Conservation (phyloP, 2,329 filamentous ascomycete genomes). For the Aspergillus aculeatinus region DNA sequence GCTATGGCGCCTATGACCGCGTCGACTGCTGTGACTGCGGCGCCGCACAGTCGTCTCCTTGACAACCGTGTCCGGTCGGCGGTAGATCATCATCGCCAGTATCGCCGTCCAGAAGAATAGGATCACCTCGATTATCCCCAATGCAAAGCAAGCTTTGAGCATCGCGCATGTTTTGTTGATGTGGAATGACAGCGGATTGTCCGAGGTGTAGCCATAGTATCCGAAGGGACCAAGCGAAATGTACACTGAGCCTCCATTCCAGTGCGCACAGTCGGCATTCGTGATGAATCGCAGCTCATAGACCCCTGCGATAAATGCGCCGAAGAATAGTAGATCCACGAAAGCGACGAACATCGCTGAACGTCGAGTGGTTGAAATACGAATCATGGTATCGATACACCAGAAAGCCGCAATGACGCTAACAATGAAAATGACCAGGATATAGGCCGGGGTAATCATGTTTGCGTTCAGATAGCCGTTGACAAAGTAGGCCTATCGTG, state of each 20-base stretch:
- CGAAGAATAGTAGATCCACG: slow-evolving; percentile 62
- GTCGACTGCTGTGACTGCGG: slow-evolving; percentile 37
- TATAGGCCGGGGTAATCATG: slow-evolving; percentile 58
- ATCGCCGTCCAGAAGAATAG: slow-evolving; percentile 77
- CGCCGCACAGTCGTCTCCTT: slow-evolving; percentile 41
- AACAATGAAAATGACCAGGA: slow-evolving; percentile 65
- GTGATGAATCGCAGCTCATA: slow-evolving; percentile 59
- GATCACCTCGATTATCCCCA: slow-evolving; percentile 83
- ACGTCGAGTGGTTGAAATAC: slow-evolving; percentile 59
- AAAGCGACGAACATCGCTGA: slow-evolving; percentile 61
- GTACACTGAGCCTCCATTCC: slow-evolving; percentile 55
- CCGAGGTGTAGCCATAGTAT: slow-evolving; percentile 49
- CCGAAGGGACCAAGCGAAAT: slow-evolving; percentile 63
- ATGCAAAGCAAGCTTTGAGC: slow-evolving; percentile 86
- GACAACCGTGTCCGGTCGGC: slow-evolving; percentile 32
- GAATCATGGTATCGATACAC: slow-evolving; percentile 60
- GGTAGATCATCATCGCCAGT: slow-evolving; percentile 57
- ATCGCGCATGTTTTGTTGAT: slow-evolving; percentile 80
- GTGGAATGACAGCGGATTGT: slow-evolving; percentile 51
- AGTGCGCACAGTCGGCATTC: slow-evolving; percentile 65
- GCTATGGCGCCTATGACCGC: slow-evolving; percentile 32
- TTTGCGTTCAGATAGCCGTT: slow-evolving; percentile 57
- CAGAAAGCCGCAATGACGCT: slow-evolving; percentile 61
- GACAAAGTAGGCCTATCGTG: slow-evolving; percentile 57
- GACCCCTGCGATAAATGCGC: slow-evolving; percentile 62